Conservation (phyloP, 495 filamentous ascomycete species). For the Penicillium arizonense region DNA sequence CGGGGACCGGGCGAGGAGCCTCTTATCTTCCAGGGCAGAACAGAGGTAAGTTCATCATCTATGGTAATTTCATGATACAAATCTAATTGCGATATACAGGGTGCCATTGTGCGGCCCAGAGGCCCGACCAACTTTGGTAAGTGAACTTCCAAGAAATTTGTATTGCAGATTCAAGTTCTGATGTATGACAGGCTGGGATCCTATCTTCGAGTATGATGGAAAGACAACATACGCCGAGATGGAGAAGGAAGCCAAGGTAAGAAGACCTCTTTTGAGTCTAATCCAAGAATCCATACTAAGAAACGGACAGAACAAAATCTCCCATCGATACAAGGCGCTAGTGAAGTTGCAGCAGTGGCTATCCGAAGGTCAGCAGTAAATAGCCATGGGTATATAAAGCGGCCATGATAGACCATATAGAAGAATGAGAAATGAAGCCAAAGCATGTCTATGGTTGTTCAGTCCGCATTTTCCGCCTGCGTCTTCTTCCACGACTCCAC, state of each 20-base stretch:
- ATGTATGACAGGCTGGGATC: slow-evolving; percentile 74
- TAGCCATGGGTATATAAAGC: slow-evolving; percentile 14
- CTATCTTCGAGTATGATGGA: slow-evolving; percentile 92
- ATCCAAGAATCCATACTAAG: slow-evolving; percentile 3
- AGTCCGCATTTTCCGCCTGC: slow-evolving; percentile 26
- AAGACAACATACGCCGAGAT: slow-evolving; percentile 92
- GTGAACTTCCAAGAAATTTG: slow-evolving; percentile 22
- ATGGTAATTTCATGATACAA: not conserved
- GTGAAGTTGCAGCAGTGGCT: slow-evolving; percentile 85
- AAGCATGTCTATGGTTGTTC: slow-evolving; percentile 4
- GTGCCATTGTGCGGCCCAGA: slow-evolving; percentile 41
- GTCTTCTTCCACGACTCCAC: slow-evolving; percentile 76
- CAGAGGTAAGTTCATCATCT: slow-evolving; percentile 36
- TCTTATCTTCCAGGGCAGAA: slow-evolving; percentile 88
- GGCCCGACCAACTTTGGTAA: slow-evolving; percentile 81
- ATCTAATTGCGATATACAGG: slow-evolving; percentile 31
- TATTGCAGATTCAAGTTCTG: not conserved
- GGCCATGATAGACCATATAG: slow-evolving; percentile 8
- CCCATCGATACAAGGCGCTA: slow-evolving; percentile 83
- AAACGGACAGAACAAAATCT: slow-evolving; percentile 70
- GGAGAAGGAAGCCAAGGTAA: slow-evolving; percentile 77
- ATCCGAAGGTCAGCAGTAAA: slow-evolving; percentile 43
- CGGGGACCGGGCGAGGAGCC: slow-evolving; percentile 81
- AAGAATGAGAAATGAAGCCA: slow-evolving; percentile 5
- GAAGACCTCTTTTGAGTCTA: not conserved